Conservation (phyloP, 2,329 filamentous ascomycete genomes). For the Delphinella strobiligena region DNA sequence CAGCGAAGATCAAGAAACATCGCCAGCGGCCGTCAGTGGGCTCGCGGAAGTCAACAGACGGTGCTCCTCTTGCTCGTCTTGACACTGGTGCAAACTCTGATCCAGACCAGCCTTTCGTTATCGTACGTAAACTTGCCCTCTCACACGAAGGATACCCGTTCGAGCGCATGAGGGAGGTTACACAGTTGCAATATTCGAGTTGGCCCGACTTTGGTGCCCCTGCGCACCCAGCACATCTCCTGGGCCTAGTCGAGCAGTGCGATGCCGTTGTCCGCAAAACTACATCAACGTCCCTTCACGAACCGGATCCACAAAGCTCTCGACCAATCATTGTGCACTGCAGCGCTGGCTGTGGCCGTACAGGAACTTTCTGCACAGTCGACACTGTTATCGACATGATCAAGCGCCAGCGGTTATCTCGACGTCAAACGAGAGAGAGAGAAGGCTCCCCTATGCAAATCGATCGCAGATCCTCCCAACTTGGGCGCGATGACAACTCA, state of each 20-base stretch:
- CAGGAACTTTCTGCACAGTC: slow-evolving; percentile 91
- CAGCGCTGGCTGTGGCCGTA: slow-evolving; percentile 88
- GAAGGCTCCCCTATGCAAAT: slow-evolving; percentile 34
- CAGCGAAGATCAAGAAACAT: slow-evolving; percentile 37
- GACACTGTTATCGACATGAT: slow-evolving; percentile 95
- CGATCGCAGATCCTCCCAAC: slow-evolving; percentile 12
- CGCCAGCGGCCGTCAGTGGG: slow-evolving; percentile 22
- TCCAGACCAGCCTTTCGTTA: slow-evolving; percentile 58
- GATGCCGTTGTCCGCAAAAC: slow-evolving; percentile 53
- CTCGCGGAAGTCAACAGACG: slow-evolving; percentile 24
- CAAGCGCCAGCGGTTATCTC: slow-evolving; percentile 56
- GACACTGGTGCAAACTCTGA: slow-evolving; percentile 15
- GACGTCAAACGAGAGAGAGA: slow-evolving; percentile 20
- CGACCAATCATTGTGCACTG: slow-evolving; percentile 87
- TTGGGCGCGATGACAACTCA: slow-evolving; percentile 7
- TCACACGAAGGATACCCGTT: slow-evolving; percentile 69
- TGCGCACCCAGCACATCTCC: slow-evolving; percentile 73
- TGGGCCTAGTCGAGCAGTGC: slow-evolving; percentile 80
- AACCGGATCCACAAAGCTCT: slow-evolving; percentile 36
- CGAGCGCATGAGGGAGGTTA: slow-evolving; percentile 78
- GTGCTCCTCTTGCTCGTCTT: slow-evolving; percentile 15
- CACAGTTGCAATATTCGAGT: slow-evolving; percentile 85
- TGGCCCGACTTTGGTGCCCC: slow-evolving; percentile 97
- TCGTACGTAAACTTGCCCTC: slow-evolving; percentile 77
- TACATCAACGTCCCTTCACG: slow-evolving; percentile 27